Base-by-base conservation (phyloP, 768 basidiomycete genomes). In the Amanita subjunquillea region DNA sequence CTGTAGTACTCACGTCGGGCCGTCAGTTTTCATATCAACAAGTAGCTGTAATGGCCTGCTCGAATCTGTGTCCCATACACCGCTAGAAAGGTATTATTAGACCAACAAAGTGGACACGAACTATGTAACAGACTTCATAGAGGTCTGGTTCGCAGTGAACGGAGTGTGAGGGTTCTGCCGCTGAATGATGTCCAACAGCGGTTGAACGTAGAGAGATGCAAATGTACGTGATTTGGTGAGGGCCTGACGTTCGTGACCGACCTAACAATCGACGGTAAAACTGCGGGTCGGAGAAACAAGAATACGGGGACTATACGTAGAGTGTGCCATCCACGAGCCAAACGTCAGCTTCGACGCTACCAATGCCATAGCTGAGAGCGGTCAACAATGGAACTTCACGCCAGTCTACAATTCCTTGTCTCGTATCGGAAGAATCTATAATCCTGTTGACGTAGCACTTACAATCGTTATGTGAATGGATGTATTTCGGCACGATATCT, bases 381-480 rank as follows among this genome's bases (percentile, higher is more conserved):
- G 70, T 69, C 8, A 77, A 62, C 20, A 78, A 62, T 4, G 77
- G 75, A 6, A 76, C 75, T 55, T 78, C 72, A 17, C 76, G 67
- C 75, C 76, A 77, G 59, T 80, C 76, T 77, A 29, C 29, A 13
- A 48, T 23, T 43, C 39, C 41, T 30, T 34, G 38, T 39, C 13
- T 46, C 39, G n/a, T 39, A 27, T 45, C 10, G 13, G 53, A n/a
- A 36, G 17, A 27, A 39, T 32, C 22, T 37, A 13, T 8, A 49
- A 2, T 37, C 8, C 9, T 20, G 34, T 17, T 13, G n/a, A 9
- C 36, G 8, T 22, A 32, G 8, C 17, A 59, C 68, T 56, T 54
- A 78, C 77, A 78, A 53, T 78, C 76, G 56, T 79, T 79, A 58
- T 79, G 76, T 0, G 77, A 77, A 58, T 78, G 76, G n/a, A 78